phyloP scores from a whole-genome alignment of 306 rosid species.

The Trifolium dubium region DNA sequence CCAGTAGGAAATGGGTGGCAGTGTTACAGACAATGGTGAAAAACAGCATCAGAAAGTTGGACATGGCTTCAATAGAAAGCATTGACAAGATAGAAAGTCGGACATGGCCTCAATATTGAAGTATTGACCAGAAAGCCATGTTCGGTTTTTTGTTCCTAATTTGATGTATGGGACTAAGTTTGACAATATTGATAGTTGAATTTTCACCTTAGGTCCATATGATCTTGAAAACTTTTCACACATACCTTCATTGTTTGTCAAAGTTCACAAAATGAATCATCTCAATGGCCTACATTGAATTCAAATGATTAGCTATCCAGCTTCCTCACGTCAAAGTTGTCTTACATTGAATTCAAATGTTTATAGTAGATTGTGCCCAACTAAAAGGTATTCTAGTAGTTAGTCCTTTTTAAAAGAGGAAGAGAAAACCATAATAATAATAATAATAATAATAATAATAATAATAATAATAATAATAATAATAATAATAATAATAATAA shows the following conservation, averaged over 20 bases:
- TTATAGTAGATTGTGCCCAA: conserved; percentile 6
- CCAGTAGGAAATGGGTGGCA: not conserved
- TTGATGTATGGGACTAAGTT: too few relatives aligned
- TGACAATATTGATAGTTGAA: not conserved
- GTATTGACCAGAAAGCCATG: not conserved
- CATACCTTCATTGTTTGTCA: not conserved
- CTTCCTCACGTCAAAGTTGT: not conserved
- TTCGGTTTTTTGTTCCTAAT: too few relatives aligned
- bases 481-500: too few relatives aligned
- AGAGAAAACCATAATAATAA: conserved; percentile 18
- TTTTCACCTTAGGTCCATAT: not conserved
- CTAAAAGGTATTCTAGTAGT: conserved; percentile 14
- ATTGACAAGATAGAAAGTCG: not conserved
- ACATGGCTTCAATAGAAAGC: too few relatives aligned
- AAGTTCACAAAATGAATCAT: not conserved
- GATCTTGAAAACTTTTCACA: not conserved
- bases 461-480: too few relatives aligned
- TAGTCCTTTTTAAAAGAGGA: conserved; percentile 23
- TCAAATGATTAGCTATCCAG: not conserved
- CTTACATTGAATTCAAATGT: conserved; percentile 12
- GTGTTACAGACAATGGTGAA: not conserved
- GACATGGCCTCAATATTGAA: not conserved
- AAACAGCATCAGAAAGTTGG: not conserved
- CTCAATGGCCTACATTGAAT: not conserved
- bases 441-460: conserved; percentile 14